A percentile compares a stretch with the other conserved stretches of the same genome.
phyloP scores from a whole-genome alignment of 208 protist species.

The Blastocrithidia nonstop region DNA sequence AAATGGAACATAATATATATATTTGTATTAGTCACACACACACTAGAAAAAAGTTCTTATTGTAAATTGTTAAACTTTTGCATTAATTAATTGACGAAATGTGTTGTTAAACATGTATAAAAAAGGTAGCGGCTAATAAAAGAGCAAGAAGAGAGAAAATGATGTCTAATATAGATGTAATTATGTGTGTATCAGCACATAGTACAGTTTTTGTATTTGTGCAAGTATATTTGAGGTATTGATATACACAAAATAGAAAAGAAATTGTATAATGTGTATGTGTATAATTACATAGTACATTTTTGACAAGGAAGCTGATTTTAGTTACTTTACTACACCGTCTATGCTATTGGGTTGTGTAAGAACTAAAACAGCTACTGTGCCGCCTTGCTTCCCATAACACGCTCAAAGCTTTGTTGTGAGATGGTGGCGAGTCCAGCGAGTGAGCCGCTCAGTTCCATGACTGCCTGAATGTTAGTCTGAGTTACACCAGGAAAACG shows the following conservation, averaged over 20 bases:
- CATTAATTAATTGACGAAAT: no score
- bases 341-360: constrained; percentile 24
- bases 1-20: no score
- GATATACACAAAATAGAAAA: no score
- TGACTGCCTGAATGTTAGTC: constrained; percentile 33
- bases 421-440: constrained; percentile 58
- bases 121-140: no score
- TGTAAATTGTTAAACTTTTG: no score
- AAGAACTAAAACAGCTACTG: constrained; percentile 43
- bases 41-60: no score
- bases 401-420: constrained; percentile 19
- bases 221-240: no score
- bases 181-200: background rate
- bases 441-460: constrained; percentile 58
- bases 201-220: background rate
- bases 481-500: constrained; percentile 60
- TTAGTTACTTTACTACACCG: constrained; percentile 2
- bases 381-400: constrained; percentile 32
- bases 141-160: no score
- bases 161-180: background rate
- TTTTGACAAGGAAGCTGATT: background rate
- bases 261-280: constrained; percentile 1
- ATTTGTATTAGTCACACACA: no score
- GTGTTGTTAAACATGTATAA: no score
- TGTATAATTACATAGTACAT: background rate